A percentile compares a stretch with the other conserved stretches of the same genome.
These are phyloP conservation scores for Thelonectria olida DNA, from an alignment of 2,329 filamentous ascomycete species.

Conservation along the genomic window DNA sequence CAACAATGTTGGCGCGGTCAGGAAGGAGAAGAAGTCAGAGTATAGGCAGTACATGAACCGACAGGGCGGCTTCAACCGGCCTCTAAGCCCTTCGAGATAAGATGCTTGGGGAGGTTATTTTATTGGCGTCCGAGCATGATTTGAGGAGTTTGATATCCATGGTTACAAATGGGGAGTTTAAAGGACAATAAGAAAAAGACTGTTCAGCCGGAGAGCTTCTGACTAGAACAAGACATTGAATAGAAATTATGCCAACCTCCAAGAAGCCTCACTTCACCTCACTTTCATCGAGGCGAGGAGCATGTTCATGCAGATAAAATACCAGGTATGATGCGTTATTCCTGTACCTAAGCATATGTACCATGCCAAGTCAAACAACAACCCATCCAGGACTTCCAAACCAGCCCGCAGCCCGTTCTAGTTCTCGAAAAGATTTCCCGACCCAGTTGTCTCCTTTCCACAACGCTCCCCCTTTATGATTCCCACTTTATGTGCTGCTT, in stretches of 20 bases:
- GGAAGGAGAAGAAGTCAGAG: constrained; percentile 93
- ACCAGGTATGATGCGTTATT: constrained; percentile 8
- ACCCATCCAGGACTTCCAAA: constrained; percentile 20
- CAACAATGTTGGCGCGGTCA: constrained; percentile 83
- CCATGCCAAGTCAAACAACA: background rate
- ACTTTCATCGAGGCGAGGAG: background rate
- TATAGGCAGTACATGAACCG: constrained; percentile 98
- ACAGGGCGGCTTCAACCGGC: constrained; percentile 82
- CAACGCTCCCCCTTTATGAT: constrained; percentile 22
- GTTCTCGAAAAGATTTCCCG: constrained; percentile 18
- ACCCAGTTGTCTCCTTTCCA: constrained; percentile 19
- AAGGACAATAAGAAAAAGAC: background rate
- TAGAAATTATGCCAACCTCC: background rate
- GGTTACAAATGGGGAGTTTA: background rate
- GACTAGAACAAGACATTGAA: background rate
- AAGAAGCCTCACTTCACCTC: background rate
- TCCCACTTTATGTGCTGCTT: constrained; percentile 35
- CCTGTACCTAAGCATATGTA: constrained; percentile 4
- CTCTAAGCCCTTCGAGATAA: constrained; percentile 67
- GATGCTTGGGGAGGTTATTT: background rate
- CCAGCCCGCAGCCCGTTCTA: constrained; percentile 17
- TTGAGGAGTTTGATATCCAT: constrained; percentile 22
- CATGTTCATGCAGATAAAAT: constrained; percentile 6
- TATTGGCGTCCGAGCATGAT: background rate
- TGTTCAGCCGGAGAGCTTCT: background rate